Percentiles rank a stretch among this genome's conserved stretches.
These are phyloP conservation scores for Cyclocybe cylindracea DNA, from an alignment of 768 basidiomycete genomes.

Conservation along the genomic window DNA sequence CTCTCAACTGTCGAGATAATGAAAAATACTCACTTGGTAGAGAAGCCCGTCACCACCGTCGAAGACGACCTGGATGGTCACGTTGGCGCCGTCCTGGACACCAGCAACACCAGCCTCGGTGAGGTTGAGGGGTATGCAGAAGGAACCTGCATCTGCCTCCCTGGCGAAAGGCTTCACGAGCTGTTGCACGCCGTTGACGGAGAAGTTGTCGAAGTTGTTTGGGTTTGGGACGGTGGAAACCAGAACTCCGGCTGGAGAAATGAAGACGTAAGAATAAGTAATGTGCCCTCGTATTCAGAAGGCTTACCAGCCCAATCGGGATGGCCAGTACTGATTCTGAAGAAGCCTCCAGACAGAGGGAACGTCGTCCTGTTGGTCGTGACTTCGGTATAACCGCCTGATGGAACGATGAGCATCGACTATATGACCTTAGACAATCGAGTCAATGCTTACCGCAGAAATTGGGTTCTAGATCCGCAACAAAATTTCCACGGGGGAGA, in stretches of 20 bases:
- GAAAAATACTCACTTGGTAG: constrained; percentile 51
- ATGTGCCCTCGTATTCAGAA: not conserved
- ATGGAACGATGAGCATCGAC: not conserved
- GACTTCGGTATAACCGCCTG: constrained; percentile 63
- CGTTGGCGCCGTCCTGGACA: constrained; percentile 61
- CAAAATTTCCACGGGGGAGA: constrained; percentile 66
- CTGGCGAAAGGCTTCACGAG: constrained; percentile 46
- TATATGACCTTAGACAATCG: not conserved
- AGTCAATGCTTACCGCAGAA: constrained; percentile 60
- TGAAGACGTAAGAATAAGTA: constrained; percentile 9
- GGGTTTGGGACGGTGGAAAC: constrained; percentile 64
- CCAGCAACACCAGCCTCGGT: constrained; percentile 41
- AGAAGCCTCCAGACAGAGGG: constrained; percentile 62
- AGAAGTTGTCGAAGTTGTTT: constrained; percentile 63
- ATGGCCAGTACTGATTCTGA: constrained; percentile 62
- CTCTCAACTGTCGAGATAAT: not conserved
- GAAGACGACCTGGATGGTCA: constrained; percentile 66
- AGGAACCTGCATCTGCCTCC: constrained; percentile 51
- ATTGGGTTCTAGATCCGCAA: constrained; percentile 48
- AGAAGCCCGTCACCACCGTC: constrained; percentile 69
- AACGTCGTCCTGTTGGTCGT: constrained; percentile 62
- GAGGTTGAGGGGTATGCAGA: constrained; percentile 69
- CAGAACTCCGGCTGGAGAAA: constrained; percentile 45
- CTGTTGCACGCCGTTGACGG: constrained; percentile 30
- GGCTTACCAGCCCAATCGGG: constrained; percentile 50